Conservation (phyloP, 345 rosid genomes). For the Corymbia maculata region DNA sequence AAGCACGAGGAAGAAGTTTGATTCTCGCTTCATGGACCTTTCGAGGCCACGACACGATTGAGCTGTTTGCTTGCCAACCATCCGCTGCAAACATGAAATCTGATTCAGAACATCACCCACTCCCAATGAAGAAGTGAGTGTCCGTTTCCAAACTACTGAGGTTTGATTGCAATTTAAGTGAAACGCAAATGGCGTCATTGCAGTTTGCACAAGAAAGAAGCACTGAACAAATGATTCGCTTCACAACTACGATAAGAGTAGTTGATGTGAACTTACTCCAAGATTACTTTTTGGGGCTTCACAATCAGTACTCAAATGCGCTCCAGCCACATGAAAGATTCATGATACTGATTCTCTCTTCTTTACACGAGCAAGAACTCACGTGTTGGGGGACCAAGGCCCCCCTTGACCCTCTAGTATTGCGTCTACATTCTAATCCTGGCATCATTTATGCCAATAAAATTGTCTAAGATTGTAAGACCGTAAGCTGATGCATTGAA, state of each 20-base stretch:
- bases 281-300: not conserved
- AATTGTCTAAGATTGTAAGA: not conserved
- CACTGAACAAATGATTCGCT: not conserved
- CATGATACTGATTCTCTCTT: not conserved
- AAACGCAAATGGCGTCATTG: not conserved
- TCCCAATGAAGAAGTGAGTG: not conserved
- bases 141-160: not conserved
- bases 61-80: not conserved
- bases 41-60: not conserved
- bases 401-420: not conserved
- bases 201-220: not conserved
- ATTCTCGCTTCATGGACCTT: not conserved
- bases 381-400: not conserved
- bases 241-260: not conserved
- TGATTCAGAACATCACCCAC: not conserved
- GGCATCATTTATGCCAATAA: not conserved
- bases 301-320: not conserved
- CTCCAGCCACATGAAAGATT: not conserved
- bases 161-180: not conserved
- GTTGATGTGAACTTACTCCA: not conserved
- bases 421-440: not conserved
- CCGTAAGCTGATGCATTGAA: not conserved
- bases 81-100: not conserved
- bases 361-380: not conserved
- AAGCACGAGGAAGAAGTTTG: not conserved